phyloP scores from a whole-genome alignment of 2,329 filamentous ascomycete genomes.

The Incumbomyces delicatus region DNA sequence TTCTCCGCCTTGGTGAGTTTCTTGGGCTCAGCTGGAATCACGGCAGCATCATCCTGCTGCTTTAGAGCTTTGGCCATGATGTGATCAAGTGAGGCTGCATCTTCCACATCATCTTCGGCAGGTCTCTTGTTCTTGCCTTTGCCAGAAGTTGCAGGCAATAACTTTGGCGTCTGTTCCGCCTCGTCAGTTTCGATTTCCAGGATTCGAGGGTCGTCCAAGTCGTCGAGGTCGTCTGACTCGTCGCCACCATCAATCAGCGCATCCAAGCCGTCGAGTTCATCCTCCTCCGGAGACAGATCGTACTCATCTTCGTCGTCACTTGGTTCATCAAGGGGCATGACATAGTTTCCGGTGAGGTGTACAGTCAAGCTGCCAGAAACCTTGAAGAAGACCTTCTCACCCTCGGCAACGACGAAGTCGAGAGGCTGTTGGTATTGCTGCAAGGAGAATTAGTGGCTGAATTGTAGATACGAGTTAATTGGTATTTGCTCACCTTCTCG shows the following conservation, averaged over 20 bases:
- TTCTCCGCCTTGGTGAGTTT: slow-evolving; percentile 87
- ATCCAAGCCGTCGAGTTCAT: slow-evolving; percentile 53
- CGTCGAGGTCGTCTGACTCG: slow-evolving; percentile 68
- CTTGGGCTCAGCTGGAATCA: slow-evolving; percentile 23
- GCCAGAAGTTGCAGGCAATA: slow-evolving; percentile 27
- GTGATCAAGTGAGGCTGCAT: slow-evolving; percentile 60
- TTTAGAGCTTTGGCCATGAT: slow-evolving; percentile 67
- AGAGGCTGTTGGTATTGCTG: slow-evolving; percentile 93
- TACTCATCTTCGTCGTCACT: slow-evolving; percentile 57
- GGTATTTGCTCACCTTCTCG: slow-evolving; percentile 57
- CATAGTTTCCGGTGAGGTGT: slow-evolving; percentile 92
- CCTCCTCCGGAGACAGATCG: slow-evolving; percentile 69
- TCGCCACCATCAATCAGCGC: slow-evolving; percentile 46
- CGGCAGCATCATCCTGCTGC: slow-evolving; percentile 29
- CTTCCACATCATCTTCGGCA: slow-evolving; percentile 60
- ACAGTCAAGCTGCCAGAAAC: slow-evolving; percentile 83
- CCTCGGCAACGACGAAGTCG: slow-evolving; percentile 81
- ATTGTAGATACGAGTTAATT: background rate
- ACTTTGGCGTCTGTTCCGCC: slow-evolving; percentile 44
- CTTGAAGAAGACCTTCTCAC: slow-evolving; percentile 85
- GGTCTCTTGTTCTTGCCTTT: slow-evolving; percentile 89
- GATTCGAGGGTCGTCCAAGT: slow-evolving; percentile 68
- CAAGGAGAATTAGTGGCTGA: slow-evolving; percentile 6
- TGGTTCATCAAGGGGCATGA: slow-evolving; percentile 57
- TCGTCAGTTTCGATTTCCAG: slow-evolving; percentile 75